Evolutionary conservation across 371 early-diverging fungal species (phyloP).

Genomic region (Homolaphlyctis polyrhiza): DNA sequence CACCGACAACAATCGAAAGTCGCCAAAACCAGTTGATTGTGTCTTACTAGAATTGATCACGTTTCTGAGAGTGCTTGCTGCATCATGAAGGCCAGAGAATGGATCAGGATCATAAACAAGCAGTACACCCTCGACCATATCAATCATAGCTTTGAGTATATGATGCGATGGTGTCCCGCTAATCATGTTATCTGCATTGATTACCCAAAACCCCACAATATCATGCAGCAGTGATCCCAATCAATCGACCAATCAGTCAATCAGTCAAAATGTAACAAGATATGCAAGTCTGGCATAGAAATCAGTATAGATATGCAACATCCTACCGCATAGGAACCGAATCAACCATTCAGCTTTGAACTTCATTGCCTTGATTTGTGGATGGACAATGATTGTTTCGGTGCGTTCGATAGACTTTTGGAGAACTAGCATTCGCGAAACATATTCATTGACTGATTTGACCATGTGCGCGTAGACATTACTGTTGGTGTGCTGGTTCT

Average conservation of each 20-base stretch:
- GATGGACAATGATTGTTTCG: conserved; percentile 3
- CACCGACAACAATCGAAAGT: no score
- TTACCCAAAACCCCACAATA: no score
- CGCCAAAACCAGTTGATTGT: no score
- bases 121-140: background rate
- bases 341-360: conserved; percentile 7
- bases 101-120: conserved; percentile 10
- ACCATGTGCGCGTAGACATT: conserved; percentile 1
- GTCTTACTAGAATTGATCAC: no score
- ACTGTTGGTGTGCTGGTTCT: background rate
- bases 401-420: background rate
- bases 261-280: no score
- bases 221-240: no score
- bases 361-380: conserved; percentile 7
- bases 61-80: background rate
- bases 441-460: conserved; percentile 1
- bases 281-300: no score
- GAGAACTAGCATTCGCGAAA: background rate
- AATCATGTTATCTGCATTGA: background rate
- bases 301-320: background rate
- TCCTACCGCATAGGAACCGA: conserved; percentile 2
- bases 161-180: background rate
- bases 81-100: conserved; percentile 10
- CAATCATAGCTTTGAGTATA: background rate
- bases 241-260: no score